Base-by-base conservation (phyloP, 192 early-diverging fungal species). In the Mortierella claussenii region DNA sequence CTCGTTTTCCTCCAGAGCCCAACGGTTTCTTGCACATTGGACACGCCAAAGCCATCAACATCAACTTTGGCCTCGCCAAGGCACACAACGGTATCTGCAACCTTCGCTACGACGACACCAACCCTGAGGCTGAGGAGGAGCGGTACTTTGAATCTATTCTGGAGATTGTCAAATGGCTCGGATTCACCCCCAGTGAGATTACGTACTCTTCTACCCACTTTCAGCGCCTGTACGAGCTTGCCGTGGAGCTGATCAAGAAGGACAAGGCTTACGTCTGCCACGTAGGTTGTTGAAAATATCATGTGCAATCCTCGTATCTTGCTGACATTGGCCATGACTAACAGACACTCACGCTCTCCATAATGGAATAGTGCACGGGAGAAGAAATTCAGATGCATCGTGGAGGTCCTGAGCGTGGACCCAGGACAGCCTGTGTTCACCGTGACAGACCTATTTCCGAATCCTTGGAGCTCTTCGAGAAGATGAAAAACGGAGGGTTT, bases 31-130 rank as follows among this genome's bases (percentile, higher is more conserved):
- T 99, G 51, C 97, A 99, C 80, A 98, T 99, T 81, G 97, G 98
- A 53, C 98, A 99, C 76, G 96, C 96, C 62, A 99, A 99, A 83
- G 98, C 97, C 42, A 97, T 99, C 85, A 99, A 99, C 79, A 91
- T 99, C 69, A 99, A 97, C 85, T 99, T 99, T 91, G 98, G 97
- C 46, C 98, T 95, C 59, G 98, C 98, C 21, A 87, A 89, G 65
- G 91, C 91, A 13, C 90, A 95, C 73, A 85, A 92, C 53, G 98
- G 98, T 40, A 69, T 93, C 40, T 94, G 92, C 68, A 95, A 99
- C 82, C 88, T 99, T 58, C 82, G 87, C 36, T 88, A 85, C 42
- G 87, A 88, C 48, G 87, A 88, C 52, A 88, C 87, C 36, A 88
- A 88, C 54, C 87, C 87, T 18, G 85, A 88, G 76, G 95, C 96